Evolutionary conservation across 768 basidiomycete genomes (phyloP), one percentile per base, ranked within the genome.

Genomic region (Phylloporus sp.): DNA sequence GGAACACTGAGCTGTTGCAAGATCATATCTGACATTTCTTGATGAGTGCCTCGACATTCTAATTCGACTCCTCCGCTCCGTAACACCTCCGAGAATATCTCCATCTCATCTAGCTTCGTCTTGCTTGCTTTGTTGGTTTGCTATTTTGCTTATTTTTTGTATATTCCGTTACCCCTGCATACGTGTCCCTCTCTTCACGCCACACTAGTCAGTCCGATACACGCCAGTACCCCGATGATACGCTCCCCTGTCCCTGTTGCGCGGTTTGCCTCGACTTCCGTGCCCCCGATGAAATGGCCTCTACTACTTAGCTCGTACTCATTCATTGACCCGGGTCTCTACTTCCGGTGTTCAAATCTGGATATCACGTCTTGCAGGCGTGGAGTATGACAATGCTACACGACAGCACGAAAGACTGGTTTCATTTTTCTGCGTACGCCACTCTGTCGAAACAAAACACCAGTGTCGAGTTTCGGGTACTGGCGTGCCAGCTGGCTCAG

Each of bases 391-490:
- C 36, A 47, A 59, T 2, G 44, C 52, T 0, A 53, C 69, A 0
- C 65, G 72, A 79, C 73, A 0, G 77, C 61, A 65, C 57, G 10
- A 50, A 73, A 39, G 27, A 57, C 69, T 8, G 71, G 72, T 6
- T 56, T 79, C n/a, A 68, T 80, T 22, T 86, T 56, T 76, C 82
- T 27, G 80, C 78, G 62, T 85, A 84, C 50, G 66, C 68, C 3
- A 75, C 74, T 6, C 69, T 86, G n/a, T n/a, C n/a, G n/a, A n/a
- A n/a, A n/a, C n/a, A n/a, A n/a, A n/a, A n/a, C n/a, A n/a, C n/a
- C n/a, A n/a, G n/a, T n/a, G 77, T 4, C 68, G 82, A 2, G 77
- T 81, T 4, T 62, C 73, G 9, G 80, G 80, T 10, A 74, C 81
- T 20, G 80, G 80, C 23, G 78, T 82, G 18, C n/a, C n/a, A n/a